These are phyloP conservation scores for Daldinia eschscholtzii DNA, from an alignment of 2,329 filamentous ascomycete genomes.

Conservation along the genomic window DNA sequence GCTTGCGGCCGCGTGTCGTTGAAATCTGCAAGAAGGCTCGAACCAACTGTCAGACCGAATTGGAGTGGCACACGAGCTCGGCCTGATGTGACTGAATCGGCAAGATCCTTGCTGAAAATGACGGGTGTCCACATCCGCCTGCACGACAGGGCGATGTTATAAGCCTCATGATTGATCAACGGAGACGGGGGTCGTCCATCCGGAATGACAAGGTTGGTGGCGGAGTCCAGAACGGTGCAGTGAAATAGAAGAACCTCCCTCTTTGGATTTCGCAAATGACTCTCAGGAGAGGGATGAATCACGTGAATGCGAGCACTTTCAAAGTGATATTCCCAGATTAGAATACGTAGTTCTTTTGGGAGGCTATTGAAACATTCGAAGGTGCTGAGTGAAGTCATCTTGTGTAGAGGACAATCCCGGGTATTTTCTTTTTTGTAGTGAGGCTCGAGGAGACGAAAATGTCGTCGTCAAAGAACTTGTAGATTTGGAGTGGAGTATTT, in stretches of 20 bases:
- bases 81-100: constrained; percentile 26
- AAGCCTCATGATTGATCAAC: constrained; percentile 38
- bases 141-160: constrained; percentile 22
- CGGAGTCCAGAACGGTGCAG: constrained; percentile 38
- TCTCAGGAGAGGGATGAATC: constrained; percentile 39
- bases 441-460: constrained; percentile 2
- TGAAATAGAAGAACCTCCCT: constrained; percentile 33
- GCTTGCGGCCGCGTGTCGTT: neutral
- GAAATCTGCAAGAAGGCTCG: neutral
- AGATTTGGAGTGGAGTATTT: constrained; percentile 12
- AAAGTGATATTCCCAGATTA: constrained; percentile 44
- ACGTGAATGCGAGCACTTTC: constrained; percentile 38
- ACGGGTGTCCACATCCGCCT: constrained; percentile 32
- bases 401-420: neutral
- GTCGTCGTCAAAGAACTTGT: constrained; percentile 17
- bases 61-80: constrained; percentile 18
- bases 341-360: constrained; percentile 40
- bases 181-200: constrained; percentile 29
- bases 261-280: constrained; percentile 22
- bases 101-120: constrained; percentile 30
- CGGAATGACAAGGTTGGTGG: constrained; percentile 35
- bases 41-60: constrained; percentile 1
- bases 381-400: constrained; percentile 20
- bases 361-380: constrained; percentile 37
- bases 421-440: neutral